Evolutionary conservation across 441 rosid species (phyloP).

Genomic region (Pelargonium myrrhifolium): DNA sequence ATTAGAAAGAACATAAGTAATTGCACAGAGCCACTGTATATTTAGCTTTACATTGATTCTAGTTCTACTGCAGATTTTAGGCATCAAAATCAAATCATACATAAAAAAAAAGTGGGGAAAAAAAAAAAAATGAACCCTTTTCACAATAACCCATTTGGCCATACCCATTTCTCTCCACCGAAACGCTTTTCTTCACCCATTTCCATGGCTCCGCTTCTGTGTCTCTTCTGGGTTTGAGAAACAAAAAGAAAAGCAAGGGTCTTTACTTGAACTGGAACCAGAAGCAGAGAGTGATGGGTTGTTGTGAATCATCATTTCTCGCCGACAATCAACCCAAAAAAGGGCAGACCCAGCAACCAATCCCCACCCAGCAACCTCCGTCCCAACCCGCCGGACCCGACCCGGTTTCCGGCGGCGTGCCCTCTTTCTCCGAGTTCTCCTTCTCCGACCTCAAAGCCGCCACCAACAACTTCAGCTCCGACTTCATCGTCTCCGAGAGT

Average conservation of each 20-base stretch:
- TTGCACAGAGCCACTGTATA: too few species aligned
- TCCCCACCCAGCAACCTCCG: conserved; percentile 19
- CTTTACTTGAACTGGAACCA: too few species aligned
- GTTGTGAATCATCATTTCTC: conserved; percentile 53
- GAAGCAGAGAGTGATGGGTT: conserved; percentile 65
- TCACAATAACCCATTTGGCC: too few species aligned
- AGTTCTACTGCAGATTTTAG: too few species aligned
- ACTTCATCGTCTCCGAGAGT: too few species aligned
- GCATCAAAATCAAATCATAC: too few species aligned
- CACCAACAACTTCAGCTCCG: conserved; percentile 54
- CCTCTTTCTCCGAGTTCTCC: conserved; percentile 19
- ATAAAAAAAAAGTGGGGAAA: too few species aligned
- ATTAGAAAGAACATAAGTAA: too few species aligned
- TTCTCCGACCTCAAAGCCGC: conserved; percentile 16
- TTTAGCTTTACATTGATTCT: too few species aligned
- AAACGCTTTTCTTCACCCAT: not conserved
- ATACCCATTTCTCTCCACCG: too few species aligned
- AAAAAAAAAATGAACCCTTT: too few species aligned
- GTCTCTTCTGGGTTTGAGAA: not conserved
- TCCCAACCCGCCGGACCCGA: conserved; percentile 25
- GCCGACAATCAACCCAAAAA: conserved; percentile 36
- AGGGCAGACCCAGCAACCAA: conserved; percentile 22
- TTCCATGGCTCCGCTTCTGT: not conserved
- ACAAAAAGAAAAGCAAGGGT: not conserved
- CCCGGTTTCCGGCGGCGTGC: conserved; percentile 17